Evolutionary conservation across 2,329 filamentous ascomycete genomes (phyloP).

Genomic region (Fusarium verticillioides): DNA sequence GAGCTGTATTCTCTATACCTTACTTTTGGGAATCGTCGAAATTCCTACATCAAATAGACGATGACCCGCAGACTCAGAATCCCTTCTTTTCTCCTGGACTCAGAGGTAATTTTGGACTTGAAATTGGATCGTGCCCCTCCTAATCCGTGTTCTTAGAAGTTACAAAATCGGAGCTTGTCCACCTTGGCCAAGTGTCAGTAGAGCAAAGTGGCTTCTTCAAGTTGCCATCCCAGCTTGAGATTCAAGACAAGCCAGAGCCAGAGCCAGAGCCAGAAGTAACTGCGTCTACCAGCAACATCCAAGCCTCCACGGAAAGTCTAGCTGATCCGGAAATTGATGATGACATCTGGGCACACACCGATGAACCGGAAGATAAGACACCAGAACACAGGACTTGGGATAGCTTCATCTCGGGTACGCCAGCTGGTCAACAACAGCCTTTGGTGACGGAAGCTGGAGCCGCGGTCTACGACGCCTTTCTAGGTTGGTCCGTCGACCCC

Average conservation of each 20-base stretch:
- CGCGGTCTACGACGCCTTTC: constrained; percentile 71
- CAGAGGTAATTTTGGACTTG: constrained; percentile 42
- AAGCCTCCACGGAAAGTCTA: constrained; percentile 3
- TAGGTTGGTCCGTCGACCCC: constrained; percentile 57
- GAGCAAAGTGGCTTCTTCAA: constrained; percentile 49
- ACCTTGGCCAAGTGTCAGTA: constrained; percentile 34
- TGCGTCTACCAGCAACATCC: constrained; percentile 3
- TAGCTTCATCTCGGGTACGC: constrained; percentile 62
- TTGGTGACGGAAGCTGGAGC: constrained; percentile 78
- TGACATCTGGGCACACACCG: constrained; percentile 60
- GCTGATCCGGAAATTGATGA: constrained; percentile 12
- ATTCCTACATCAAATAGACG: constrained; percentile 53
- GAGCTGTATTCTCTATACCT: constrained; percentile 71
- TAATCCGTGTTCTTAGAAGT: constrained; percentile 16
- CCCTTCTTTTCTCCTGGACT: constrained; percentile 59
- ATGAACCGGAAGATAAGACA: constrained; percentile 44
- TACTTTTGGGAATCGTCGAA: constrained; percentile 68
- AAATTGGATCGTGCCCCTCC: background rate
- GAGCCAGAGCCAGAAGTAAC: constrained; percentile 10
- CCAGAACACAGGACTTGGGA: constrained; percentile 75
- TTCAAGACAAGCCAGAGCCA: background rate
- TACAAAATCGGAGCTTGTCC: constrained; percentile 25
- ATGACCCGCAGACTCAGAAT: constrained; percentile 26
- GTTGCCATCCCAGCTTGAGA: constrained; percentile 29
- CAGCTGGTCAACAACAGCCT: constrained; percentile 53